A percentile compares a stretch with the other conserved stretches of the same genome.
phyloP scores from a whole-genome alignment of 306 rosid species.

The Malus sieversii region DNA sequence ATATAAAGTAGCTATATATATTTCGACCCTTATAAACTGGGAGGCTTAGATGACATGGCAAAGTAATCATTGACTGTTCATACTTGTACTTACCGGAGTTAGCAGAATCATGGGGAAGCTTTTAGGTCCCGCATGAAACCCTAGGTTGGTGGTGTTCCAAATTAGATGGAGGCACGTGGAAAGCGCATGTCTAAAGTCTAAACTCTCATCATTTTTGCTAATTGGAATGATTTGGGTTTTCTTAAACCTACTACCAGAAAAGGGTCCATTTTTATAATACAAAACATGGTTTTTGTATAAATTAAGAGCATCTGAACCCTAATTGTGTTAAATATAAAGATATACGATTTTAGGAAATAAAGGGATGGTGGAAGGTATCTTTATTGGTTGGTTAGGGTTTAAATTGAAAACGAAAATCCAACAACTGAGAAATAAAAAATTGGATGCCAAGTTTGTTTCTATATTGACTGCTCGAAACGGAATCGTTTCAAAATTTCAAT shows the following conservation, averaged over 20 bases:
- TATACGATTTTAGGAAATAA: background rate
- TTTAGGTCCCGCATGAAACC: background rate
- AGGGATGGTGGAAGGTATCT: conserved; percentile 24
- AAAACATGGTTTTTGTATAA: background rate
- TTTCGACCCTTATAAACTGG: background rate
- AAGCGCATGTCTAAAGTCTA: background rate
- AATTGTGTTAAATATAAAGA: background rate
- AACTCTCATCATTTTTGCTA: background rate
- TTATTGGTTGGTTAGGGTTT: background rate
- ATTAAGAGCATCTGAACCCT: background rate
- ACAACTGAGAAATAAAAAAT: conserved; percentile 1
- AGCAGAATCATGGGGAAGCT: background rate
- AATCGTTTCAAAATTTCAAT: too few relatives aligned
- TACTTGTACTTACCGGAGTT: background rate
- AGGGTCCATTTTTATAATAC: background rate
- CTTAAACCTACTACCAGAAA: background rate
- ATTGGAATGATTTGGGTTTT: conserved; percentile 2
- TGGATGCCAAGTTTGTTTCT: background rate
- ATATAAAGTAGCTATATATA: background rate
- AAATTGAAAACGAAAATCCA: conserved; percentile 21
- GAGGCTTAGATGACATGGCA: background rate
- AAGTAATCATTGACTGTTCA: conserved; percentile 12
- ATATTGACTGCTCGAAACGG: background rate
- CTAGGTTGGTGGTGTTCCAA: conserved; percentile 14
- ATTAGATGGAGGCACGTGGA: conserved; percentile 18